Evolutionary conservation across 1,284 basidiomycete genomes (phyloP).

Genomic region (Ustilago crameri): DNA sequence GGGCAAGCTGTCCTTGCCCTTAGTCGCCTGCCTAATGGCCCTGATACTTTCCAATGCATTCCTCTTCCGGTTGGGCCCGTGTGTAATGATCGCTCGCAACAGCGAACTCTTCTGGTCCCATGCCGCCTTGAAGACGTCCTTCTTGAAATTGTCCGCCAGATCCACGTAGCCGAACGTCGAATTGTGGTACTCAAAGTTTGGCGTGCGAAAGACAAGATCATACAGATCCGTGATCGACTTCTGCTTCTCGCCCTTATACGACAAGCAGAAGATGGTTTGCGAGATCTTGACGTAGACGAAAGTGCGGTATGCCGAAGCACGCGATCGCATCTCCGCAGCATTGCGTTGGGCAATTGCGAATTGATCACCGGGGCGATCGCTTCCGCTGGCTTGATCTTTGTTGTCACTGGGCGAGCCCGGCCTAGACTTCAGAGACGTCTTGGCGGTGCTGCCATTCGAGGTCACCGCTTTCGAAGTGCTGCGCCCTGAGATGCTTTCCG

Average conservation of each 20-base stretch:
- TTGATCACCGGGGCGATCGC: slow-evolving; percentile 30
- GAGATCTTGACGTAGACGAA: slow-evolving; percentile 84
- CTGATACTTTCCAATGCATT: slow-evolving; percentile 45
- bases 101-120: slow-evolving; percentile 64
- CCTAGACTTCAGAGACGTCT: slow-evolving; percentile 23
- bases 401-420: slow-evolving; percentile 24
- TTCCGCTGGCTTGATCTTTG: slow-evolving; percentile 5
- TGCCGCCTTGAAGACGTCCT: slow-evolving; percentile 64
- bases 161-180: slow-evolving; percentile 78
- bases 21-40: slow-evolving; percentile 35
- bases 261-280: slow-evolving; percentile 72
- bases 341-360: slow-evolving; percentile 52
- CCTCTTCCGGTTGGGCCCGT: slow-evolving; percentile 40
- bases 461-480: slow-evolving; percentile 3
- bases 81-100: slow-evolving; percentile 60
- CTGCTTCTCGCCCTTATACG: slow-evolving; percentile 72
- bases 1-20: slow-evolving; percentile 16
- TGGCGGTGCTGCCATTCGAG: slow-evolving; percentile 5
- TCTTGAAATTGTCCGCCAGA: slow-evolving; percentile 62
- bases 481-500: slow-evolving; percentile 15
- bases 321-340: slow-evolving; percentile 69
- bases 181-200: slow-evolving; percentile 80
- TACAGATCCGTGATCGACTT: slow-evolving; percentile 72
- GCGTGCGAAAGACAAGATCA: slow-evolving; percentile 72
- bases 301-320: slow-evolving; percentile 72